A percentile compares a stretch with the other conserved stretches of the same genome.
phyloP scores from a whole-genome alignment of 306 rosid species.

The Aeschynomene evenia region DNA sequence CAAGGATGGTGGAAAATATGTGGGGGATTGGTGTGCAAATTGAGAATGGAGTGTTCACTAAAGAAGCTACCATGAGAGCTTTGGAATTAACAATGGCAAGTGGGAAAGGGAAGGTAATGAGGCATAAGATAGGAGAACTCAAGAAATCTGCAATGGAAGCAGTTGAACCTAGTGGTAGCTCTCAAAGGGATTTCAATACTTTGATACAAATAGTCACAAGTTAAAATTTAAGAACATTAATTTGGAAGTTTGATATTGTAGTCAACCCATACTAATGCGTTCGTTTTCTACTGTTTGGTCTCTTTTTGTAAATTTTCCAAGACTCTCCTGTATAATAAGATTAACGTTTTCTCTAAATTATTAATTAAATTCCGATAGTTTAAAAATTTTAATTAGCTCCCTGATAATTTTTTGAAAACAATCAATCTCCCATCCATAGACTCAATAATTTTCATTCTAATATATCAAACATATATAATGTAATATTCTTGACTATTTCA shows the following conservation, averaged over 20 bases:
- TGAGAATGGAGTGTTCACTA: conserved; percentile 45
- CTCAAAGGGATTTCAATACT: conserved; percentile 37
- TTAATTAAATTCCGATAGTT: too few relatives aligned
- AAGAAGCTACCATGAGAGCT: conserved; percentile 14
- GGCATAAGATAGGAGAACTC: conserved; percentile 32
- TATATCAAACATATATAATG: too few relatives aligned
- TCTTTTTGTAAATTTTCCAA: too few relatives aligned
- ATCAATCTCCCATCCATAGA: too few relatives aligned
- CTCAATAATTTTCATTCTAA: too few relatives aligned
- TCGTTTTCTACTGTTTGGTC: not conserved
- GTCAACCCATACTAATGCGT: not conserved
- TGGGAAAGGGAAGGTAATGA: conserved; percentile 44
- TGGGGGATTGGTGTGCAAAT: conserved; percentile 56
- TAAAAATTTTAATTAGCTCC: too few relatives aligned
- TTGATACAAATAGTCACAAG: conserved; percentile 34
- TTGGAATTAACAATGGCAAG: conserved; percentile 33
- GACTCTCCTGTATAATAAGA: too few relatives aligned
- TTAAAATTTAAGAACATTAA: not conserved
- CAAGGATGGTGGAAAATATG: conserved; percentile 30
- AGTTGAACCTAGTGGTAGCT: conserved; percentile 40
- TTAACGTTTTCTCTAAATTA: too few relatives aligned
- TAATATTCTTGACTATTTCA: too few relatives aligned
- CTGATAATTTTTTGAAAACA: too few relatives aligned
- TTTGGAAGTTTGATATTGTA: not conserved
- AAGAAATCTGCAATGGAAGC: conserved; percentile 32